Conservation (phyloP, 345 rosid genomes). For the Ceriops tagal region DNA sequence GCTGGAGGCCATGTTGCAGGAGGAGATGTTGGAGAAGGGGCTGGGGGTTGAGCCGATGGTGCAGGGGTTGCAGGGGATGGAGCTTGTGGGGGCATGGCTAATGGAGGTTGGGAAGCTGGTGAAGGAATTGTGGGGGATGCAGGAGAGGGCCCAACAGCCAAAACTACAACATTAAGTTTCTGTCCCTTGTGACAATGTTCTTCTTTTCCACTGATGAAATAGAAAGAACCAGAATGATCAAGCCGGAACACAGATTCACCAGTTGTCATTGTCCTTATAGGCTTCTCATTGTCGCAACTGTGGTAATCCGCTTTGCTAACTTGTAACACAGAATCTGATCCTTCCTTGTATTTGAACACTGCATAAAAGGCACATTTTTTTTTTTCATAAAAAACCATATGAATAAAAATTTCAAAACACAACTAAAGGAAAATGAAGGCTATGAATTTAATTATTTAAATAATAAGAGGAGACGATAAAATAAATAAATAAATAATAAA, state of each 20-base stretch:
- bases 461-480: not conserved
- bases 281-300: constrained; percentile 40
- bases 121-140: constrained; percentile 7
- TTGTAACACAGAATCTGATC: constrained; percentile 51
- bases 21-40: too few species aligned
- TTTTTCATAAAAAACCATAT: too few species aligned
- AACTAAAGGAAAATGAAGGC: too few species aligned
- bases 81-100: not conserved
- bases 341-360: constrained; percentile 53
- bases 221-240: constrained; percentile 47
- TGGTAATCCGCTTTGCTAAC: constrained; percentile 57
- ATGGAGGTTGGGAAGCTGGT: not conserved
- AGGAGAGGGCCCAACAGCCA: constrained; percentile 23
- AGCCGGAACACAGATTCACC: constrained; percentile 41
- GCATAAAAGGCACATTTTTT: not conserved
- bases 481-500: not conserved
- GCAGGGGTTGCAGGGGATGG: too few species aligned
- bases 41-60: too few species aligned
- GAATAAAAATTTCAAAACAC: too few species aligned
- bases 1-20: too few species aligned
- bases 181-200: constrained; percentile 54
- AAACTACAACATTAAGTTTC: constrained; percentile 44
- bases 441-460: not conserved
- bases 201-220: constrained; percentile 54
- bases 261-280: constrained; percentile 25